Evolutionary conservation across 1,139 yeast genomes (phyloP).

Genomic region (Suhomyces terraborum): DNA sequence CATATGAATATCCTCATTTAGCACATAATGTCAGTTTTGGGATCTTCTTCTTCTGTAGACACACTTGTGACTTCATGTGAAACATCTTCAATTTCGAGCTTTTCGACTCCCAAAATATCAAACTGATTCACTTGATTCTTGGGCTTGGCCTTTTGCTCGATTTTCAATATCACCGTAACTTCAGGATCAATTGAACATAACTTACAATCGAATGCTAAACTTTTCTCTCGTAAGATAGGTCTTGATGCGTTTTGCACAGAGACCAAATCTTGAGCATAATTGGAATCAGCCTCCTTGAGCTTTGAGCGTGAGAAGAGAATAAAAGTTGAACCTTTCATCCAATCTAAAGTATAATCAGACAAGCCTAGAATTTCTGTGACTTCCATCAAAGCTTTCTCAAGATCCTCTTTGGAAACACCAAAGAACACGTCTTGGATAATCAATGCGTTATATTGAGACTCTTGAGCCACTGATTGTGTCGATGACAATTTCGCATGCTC

Average conservation of each 20-base stretch:
- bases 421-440: constrained; percentile 54
- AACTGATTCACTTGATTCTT: constrained; percentile 12
- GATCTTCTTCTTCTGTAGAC: background rate
- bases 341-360: constrained; percentile 32
- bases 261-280: constrained; percentile 37
- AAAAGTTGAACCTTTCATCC: constrained; percentile 47
- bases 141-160: constrained; percentile 22
- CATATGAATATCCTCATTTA: background rate
- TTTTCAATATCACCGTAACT: constrained; percentile 36
- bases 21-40: background rate
- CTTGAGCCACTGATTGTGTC: constrained; percentile 14
- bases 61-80: background rate
- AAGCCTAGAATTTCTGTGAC: constrained; percentile 23
- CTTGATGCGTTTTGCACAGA: constrained; percentile 35
- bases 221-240: constrained; percentile 35
- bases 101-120: constrained; percentile 14
- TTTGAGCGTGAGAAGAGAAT: constrained; percentile 39
- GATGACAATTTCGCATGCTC: constrained; percentile 28
- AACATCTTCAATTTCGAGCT: background rate
- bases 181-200: constrained; percentile 44
- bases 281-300: constrained; percentile 26
- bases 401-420: constrained; percentile 52
- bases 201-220: constrained; percentile 52
- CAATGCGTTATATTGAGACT: constrained; percentile 50
- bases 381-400: constrained; percentile 36